Evolutionary conservation across 345 rosid species (phyloP).

Genomic region (Anacardium occidentale): DNA sequence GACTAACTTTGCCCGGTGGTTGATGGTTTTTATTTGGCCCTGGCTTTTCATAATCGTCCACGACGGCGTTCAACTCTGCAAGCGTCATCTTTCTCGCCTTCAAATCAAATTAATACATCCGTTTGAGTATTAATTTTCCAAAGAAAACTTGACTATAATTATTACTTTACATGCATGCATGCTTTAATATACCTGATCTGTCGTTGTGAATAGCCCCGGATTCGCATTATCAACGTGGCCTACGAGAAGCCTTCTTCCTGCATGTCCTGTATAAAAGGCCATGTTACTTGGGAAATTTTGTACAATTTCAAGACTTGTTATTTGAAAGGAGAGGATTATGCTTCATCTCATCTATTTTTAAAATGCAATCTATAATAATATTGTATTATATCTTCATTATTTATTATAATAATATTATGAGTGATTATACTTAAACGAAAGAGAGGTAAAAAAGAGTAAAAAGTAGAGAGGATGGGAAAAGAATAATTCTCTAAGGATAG

Average conservation of each 20-base stretch:
- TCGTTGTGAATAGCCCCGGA: background rate
- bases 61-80: background rate
- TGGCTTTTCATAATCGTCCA: conserved; percentile 6
- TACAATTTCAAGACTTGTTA: background rate
- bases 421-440: no score
- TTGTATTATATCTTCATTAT: no score
- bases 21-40: background rate
- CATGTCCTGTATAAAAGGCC: no score
- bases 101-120: background rate
- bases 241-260: conserved; percentile 23
- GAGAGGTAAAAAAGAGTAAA: no score
- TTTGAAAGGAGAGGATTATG: no score
- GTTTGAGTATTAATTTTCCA: no score
- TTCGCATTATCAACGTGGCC: conserved; percentile 7
- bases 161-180: background rate
- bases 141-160: background rate
- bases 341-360: no score
- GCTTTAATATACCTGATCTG: conserved; percentile 22
- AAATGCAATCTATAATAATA: no score
- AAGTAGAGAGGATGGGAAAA: no score
- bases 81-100: background rate
- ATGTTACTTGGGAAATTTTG: background rate
- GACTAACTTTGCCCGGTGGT: background rate
- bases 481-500: no score
- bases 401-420: no score